Conservation (phyloP, 225 moss, liverwort and hornwort species). For the Pseudisothecium myosuroides region DNA sequence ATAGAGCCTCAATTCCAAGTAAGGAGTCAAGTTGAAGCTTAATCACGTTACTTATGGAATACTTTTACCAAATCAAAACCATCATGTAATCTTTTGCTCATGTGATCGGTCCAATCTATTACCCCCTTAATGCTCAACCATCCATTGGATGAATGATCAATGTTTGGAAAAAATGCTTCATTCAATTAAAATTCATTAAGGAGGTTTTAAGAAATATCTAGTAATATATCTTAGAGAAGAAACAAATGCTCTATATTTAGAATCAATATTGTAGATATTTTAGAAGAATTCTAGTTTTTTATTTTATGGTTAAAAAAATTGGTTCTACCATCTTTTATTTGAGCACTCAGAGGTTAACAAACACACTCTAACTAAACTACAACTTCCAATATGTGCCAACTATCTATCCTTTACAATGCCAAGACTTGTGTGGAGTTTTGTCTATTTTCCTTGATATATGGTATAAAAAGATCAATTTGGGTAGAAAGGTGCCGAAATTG, state of each 20-base stretch:
- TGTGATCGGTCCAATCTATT: neutral
- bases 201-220: neutral
- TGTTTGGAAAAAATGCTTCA: neutral
- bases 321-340: neutral
- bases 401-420: neutral
- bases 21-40: too few species aligned
- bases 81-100: neutral
- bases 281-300: neutral
- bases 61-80: neutral
- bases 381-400: neutral
- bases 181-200: neutral
- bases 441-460: neutral
- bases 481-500: neutral
- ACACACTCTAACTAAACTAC: neutral
- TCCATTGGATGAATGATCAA: neutral
- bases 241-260: neutral
- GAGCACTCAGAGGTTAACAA: neutral
- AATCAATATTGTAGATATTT: neutral
- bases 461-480: neutral
- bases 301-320: neutral
- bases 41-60: neutral
- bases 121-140: neutral
- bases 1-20: neutral
- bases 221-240: neutral
- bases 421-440: neutral